These are phyloP conservation scores for Neofusicoccum umdonicola DNA, from an alignment of 2,329 filamentous ascomycete genomes.

Conservation along the genomic window DNA sequence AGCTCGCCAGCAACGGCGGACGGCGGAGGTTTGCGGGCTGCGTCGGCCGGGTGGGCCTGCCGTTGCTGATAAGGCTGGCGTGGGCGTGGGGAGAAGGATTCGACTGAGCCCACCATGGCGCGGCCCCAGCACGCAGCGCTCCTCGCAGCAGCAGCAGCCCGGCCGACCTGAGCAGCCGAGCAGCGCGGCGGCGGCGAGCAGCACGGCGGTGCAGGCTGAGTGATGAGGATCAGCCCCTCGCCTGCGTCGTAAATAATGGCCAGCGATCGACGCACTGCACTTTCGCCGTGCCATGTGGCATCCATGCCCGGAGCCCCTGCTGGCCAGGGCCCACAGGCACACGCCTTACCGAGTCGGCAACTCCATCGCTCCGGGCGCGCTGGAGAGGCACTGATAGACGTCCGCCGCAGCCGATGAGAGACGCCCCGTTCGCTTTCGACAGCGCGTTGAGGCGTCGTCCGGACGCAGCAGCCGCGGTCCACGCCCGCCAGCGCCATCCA, in stretches of 20 bases:
- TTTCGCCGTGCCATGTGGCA: conserved; percentile 7
- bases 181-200: no score
- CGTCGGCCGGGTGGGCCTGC: background rate
- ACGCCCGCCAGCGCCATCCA: no score
- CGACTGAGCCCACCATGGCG: background rate
- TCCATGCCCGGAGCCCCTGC: background rate
- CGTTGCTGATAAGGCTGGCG: background rate
- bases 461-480: no score
- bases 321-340: background rate
- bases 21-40: background rate
- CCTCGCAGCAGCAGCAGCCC: no score
- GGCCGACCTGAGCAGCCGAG: no score
- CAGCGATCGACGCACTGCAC: background rate
- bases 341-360: background rate
- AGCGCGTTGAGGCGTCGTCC: no score
- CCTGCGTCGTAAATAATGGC: background rate
- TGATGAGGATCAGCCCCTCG: conserved; percentile 13
- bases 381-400: no score
- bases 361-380: background rate
- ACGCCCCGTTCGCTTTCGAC: no score
- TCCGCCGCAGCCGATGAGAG: no score
- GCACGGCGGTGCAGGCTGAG: background rate
- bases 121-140: background rate
- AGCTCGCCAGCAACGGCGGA: background rate
- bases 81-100: background rate